phyloP scores from a whole-genome alignment of 345 rosid species.

The Atalantia buxifolia region DNA sequence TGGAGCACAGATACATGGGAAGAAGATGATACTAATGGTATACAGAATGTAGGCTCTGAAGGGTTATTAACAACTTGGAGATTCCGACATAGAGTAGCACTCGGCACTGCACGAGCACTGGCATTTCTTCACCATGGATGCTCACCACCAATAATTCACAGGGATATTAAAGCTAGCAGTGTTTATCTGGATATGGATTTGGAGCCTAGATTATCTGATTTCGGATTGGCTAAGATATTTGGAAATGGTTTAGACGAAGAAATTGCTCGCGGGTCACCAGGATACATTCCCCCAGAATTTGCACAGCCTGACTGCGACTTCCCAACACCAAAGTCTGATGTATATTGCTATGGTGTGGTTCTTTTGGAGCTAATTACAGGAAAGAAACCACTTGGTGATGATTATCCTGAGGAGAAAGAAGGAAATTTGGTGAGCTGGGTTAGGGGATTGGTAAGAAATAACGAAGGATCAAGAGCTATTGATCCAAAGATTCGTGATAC shows the following conservation, averaged over 20 bases:
- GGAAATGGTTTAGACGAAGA: constrained; percentile 74
- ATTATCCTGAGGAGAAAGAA: constrained; percentile 64
- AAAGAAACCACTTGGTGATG: constrained; percentile 65
- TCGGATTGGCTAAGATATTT: constrained; percentile 79
- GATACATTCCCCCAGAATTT: constrained; percentile 83
- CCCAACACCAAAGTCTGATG: constrained; percentile 82
- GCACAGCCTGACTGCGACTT: constrained; percentile 46
- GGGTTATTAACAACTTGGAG: constrained; percentile 71
- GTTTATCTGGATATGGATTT: constrained; percentile 74
- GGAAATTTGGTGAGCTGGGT: constrained; percentile 67
- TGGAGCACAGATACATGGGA: constrained; percentile 95
- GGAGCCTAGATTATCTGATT: constrained; percentile 91
- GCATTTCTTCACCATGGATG: constrained; percentile 97
- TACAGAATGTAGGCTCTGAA: constrained; percentile 59
- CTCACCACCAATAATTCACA: constrained; percentile 79
- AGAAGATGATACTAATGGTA: constrained; percentile 53
- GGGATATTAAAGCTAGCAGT: constrained; percentile 89
- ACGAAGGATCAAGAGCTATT: constrained; percentile 52
- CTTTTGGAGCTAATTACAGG: constrained; percentile 82
- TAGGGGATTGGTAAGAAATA: constrained; percentile 66
- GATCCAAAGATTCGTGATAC: constrained; percentile 76
- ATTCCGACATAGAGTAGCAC: constrained; percentile 79
- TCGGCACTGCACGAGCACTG: constrained; percentile 87
- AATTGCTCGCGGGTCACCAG: constrained; percentile 66
- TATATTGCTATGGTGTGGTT: constrained; percentile 87